phyloP scores from a whole-genome alignment of 176 grass and related monocot genomes.

The Cymbopogon citratus region DNA sequence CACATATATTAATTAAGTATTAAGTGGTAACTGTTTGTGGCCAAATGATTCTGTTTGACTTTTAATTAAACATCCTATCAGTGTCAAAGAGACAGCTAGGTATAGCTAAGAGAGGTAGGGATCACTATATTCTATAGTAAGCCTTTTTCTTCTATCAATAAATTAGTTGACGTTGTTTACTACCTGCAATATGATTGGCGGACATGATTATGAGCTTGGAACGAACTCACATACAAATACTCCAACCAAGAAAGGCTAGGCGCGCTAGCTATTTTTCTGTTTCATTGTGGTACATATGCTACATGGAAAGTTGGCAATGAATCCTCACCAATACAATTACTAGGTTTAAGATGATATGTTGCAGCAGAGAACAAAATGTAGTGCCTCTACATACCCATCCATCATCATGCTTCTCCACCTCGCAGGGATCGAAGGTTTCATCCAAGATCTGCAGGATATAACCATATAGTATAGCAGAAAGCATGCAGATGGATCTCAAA shows the following conservation, averaged over 20 bases:
- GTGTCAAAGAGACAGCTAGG: neutral
- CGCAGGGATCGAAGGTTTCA: neutral
- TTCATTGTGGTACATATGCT: no score
- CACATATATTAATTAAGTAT: no score
- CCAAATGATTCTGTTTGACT: neutral
- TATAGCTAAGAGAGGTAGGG: neutral
- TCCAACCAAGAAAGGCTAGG: neutral
- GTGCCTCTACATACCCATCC: neutral
- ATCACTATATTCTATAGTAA: neutral
- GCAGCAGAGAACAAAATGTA: neutral
- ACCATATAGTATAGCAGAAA: neutral
- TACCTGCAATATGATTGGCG: neutral
- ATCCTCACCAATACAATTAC: neutral
- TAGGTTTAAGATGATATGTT: neutral
- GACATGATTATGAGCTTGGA: neutral
- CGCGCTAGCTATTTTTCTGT: no score
- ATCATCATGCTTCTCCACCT: neutral
- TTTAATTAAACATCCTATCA: neutral
- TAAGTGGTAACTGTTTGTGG: neutral
- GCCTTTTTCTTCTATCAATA: neutral
- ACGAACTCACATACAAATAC: neutral
- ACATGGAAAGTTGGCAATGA: neutral
- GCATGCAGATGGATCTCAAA: neutral
- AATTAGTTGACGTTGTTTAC: neutral
- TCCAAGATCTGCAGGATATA: neutral